Conservation (phyloP, 257 asterid species). For the Gynochthodes officinalis region DNA sequence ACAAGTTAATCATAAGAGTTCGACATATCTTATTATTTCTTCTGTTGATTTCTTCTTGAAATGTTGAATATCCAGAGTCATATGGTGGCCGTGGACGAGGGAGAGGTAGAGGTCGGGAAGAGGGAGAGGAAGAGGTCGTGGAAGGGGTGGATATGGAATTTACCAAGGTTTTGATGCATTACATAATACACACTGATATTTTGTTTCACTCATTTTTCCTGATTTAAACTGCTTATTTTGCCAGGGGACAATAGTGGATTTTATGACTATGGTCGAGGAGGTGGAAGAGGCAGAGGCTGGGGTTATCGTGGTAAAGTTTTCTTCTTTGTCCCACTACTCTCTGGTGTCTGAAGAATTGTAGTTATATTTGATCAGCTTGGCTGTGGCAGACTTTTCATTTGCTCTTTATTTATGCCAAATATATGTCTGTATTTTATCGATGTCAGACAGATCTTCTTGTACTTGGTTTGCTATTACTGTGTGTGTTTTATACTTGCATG, state of each 20-base stretch:
- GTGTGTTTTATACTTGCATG: not conserved
- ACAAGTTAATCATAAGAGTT: not conserved
- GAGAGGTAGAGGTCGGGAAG: slow-evolving; percentile 33
- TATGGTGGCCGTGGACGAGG: slow-evolving; percentile 36
- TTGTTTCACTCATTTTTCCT: not conserved
- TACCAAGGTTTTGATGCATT: slow-evolving; percentile 37
- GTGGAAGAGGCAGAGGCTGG: slow-evolving; percentile 50
- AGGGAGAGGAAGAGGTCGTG: slow-evolving; percentile 35
- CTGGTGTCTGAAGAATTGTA: not conserved
- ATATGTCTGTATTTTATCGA: not conserved
- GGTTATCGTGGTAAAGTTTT: slow-evolving; percentile 42
- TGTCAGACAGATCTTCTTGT: not conserved
- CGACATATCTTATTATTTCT: not conserved
- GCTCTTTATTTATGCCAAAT: not conserved
- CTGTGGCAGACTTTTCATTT: not conserved
- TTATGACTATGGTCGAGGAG: slow-evolving; percentile 32
- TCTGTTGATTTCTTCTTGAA: not conserved
- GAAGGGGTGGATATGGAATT: slow-evolving; percentile 38
- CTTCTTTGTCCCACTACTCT: not conserved
- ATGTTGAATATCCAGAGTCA: slow-evolving; percentile 20
- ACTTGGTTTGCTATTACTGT: not conserved
- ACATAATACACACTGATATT: not conserved
- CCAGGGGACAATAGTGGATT: slow-evolving; percentile 27
- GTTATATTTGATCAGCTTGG: not conserved
- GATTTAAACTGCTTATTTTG: not conserved